A percentile compares a stretch with the other conserved stretches of the same genome.
Conservation (phyloP, 129 eudicot species). For the Deinandra increscens region DNA sequence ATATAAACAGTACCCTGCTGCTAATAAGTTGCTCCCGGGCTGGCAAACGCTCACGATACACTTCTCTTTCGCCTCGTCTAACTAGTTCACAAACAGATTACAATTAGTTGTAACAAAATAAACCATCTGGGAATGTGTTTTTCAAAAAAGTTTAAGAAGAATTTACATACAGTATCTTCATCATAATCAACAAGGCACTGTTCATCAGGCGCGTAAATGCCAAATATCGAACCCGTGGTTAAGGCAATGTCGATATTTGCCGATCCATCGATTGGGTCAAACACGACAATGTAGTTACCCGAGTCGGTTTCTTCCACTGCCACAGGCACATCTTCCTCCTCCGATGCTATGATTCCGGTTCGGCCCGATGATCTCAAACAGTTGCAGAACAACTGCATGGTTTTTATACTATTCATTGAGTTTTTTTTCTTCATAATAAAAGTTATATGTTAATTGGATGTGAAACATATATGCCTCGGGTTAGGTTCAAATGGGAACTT, state of each 20-base stretch:
- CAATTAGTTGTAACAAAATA: not conserved
- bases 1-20: conserved; percentile 92
- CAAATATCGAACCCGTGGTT: conserved; percentile 91
- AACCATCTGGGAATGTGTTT: not conserved
- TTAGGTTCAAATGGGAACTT: too few relatives aligned
- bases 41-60: conserved; percentile 86
- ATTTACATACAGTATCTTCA: conserved; percentile 43
- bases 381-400: conserved; percentile 70
- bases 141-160: not conserved
- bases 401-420: too few relatives aligned
- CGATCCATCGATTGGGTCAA: conserved; percentile 94
- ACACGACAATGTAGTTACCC: conserved; percentile 91
- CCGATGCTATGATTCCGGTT: conserved; percentile 91
- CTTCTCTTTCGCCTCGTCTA: conserved; percentile 64
- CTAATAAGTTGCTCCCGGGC: conserved; percentile 84
- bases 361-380: conserved; percentile 89
- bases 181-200: conserved; percentile 73
- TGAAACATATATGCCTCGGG: too few relatives aligned
- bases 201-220: conserved; percentile 79
- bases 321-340: conserved; percentile 93
- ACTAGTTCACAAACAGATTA: conserved; percentile 26
- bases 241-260: conserved; percentile 85
- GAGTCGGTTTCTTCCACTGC: conserved; percentile 94
- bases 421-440: too few relatives aligned
- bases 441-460: too few relatives aligned